Evolutionary conservation across 441 rosid genomes (phyloP).

Genomic region (Erysimum cheiri): DNA sequence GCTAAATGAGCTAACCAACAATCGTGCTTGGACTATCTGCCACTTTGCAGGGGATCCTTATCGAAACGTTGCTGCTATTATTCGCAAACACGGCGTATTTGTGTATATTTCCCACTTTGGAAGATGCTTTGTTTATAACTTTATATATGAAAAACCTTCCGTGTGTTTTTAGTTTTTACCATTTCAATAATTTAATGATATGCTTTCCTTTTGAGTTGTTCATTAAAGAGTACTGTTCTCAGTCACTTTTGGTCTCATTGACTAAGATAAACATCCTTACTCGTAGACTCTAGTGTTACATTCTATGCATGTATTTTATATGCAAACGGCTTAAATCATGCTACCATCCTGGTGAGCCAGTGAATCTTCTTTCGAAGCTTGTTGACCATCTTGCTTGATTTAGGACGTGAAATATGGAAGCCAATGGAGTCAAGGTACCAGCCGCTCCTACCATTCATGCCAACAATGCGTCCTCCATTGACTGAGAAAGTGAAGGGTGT

Average conservation of each 20-base stretch:
- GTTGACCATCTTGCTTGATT: constrained; percentile 53
- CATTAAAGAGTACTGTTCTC: background rate
- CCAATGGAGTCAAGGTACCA: constrained; percentile 81
- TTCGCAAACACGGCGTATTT: constrained; percentile 26
- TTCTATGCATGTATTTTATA: background rate
- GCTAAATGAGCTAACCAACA: constrained; percentile 43
- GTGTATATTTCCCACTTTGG: constrained; percentile 38
- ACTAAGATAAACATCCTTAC: constrained; percentile 29
- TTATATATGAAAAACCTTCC: constrained; percentile 18
- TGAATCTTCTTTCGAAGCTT: constrained; percentile 56
- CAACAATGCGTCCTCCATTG: constrained; percentile 64
- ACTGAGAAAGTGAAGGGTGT: constrained; percentile 65
- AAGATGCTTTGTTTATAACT: constrained; percentile 34
- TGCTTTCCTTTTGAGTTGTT: constrained; percentile 28
- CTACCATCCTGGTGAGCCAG: constrained; percentile 52
- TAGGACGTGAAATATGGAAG: constrained; percentile 56
- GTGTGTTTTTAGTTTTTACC: constrained; percentile 27
- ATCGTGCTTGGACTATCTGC: constrained; percentile 29
- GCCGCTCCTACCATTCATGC: constrained; percentile 72
- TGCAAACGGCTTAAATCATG: constrained; percentile 9
- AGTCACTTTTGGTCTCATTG: background rate
- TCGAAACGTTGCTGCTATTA: constrained; percentile 21
- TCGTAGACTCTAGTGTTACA: constrained; percentile 1
- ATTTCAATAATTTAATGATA: constrained; percentile 24
- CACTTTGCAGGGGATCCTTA: constrained; percentile 29